Evolutionary conservation across 2,329 filamentous ascomycete genomes (phyloP).

Genomic region (Pseudopithomyces chartarum): DNA sequence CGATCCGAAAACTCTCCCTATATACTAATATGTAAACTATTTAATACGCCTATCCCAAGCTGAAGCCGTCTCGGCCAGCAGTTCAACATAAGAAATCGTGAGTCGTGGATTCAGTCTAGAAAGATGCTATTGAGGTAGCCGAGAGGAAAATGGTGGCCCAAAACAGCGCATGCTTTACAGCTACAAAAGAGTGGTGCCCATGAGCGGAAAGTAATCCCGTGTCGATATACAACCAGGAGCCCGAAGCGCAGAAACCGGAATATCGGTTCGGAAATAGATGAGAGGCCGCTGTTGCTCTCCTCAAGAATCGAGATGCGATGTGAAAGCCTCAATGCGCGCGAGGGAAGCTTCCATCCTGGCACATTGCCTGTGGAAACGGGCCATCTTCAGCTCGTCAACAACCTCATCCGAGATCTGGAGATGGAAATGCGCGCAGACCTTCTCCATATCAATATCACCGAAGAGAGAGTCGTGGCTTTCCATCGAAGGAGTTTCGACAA

Average conservation of each 20-base stretch:
- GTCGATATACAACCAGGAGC: slow-evolving; percentile 16
- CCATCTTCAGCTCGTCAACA: slow-evolving; percentile 34
- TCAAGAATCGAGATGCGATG: slow-evolving; percentile 43
- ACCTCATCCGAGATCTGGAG: slow-evolving; percentile 65
- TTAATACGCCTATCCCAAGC: slow-evolving; percentile 15
- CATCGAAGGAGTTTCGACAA: slow-evolving; percentile 41
- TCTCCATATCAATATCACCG: slow-evolving; percentile 65
- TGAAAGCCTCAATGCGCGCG: slow-evolving; percentile 40
- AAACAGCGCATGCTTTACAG: neutral
- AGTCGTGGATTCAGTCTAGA: slow-evolving; percentile 35
- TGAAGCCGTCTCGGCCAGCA: slow-evolving; percentile 25
- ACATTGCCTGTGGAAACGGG: slow-evolving; percentile 41
- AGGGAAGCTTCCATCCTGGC: slow-evolving; percentile 39
- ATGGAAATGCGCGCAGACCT: slow-evolving; percentile 66
- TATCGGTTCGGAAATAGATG: slow-evolving; percentile 1
- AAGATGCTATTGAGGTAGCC: slow-evolving; percentile 7
- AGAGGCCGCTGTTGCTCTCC: neutral
- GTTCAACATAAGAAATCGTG: slow-evolving; percentile 38
- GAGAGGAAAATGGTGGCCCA: slow-evolving; percentile 5
- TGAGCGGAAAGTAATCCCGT: slow-evolving; percentile 10
- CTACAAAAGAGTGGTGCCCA: neutral
- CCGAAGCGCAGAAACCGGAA: slow-evolving; percentile 14
- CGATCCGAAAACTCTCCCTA: slow-evolving; percentile 3
- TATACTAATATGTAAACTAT: slow-evolving; percentile 4
- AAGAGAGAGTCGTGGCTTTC: slow-evolving; percentile 42